Evolutionary conservation across 768 basidiomycete genomes (phyloP).

Genomic region (Ephemerocybe angulata): DNA sequence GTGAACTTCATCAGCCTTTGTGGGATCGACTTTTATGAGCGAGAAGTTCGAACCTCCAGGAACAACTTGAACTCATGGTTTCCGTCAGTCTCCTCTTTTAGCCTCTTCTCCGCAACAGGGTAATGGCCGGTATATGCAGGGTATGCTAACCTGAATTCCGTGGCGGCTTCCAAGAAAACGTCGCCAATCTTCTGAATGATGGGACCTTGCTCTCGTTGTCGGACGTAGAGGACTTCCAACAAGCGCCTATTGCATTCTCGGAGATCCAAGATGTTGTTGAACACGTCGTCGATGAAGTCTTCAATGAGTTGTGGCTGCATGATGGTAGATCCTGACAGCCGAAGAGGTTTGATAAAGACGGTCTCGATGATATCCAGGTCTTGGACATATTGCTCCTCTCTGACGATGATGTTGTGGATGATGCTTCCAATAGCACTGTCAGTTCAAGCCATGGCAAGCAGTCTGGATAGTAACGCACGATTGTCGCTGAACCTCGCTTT

Average conservation of each 20-base stretch:
- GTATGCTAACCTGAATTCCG: slow-evolving; percentile 83
- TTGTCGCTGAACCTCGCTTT: slow-evolving; percentile 81
- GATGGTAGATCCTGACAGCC: slow-evolving; percentile 38
- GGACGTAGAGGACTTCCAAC: slow-evolving; percentile 80
- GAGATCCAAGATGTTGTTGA: slow-evolving; percentile 83
- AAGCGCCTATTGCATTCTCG: slow-evolving; percentile 75
- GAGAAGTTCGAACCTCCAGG: slow-evolving; percentile 81
- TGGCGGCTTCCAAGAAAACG: slow-evolving; percentile 80
- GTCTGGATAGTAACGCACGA: slow-evolving; percentile 36
- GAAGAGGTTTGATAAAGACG: slow-evolving; percentile 53
- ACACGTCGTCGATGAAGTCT: slow-evolving; percentile 83
- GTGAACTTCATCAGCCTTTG: too few species aligned
- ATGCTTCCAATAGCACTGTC: slow-evolving; percentile 43
- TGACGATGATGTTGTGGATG: slow-evolving; percentile 85
- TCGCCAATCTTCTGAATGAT: slow-evolving; percentile 86
- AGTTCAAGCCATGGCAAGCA: neutral
- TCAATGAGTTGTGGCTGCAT: slow-evolving; percentile 58
- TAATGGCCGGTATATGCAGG: slow-evolving; percentile 83
- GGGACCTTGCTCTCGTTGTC: slow-evolving; percentile 81
- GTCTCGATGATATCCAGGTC: slow-evolving; percentile 83
- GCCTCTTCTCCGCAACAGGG: slow-evolving; percentile 77
- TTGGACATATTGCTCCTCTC: slow-evolving; percentile 86
- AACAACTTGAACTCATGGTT: slow-evolving; percentile 84
- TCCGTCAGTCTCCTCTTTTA: slow-evolving; percentile 81
- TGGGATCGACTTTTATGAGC: too few species aligned